Conservation (phyloP, 441 rosid genomes). For the Bruguiera hainesii region DNA sequence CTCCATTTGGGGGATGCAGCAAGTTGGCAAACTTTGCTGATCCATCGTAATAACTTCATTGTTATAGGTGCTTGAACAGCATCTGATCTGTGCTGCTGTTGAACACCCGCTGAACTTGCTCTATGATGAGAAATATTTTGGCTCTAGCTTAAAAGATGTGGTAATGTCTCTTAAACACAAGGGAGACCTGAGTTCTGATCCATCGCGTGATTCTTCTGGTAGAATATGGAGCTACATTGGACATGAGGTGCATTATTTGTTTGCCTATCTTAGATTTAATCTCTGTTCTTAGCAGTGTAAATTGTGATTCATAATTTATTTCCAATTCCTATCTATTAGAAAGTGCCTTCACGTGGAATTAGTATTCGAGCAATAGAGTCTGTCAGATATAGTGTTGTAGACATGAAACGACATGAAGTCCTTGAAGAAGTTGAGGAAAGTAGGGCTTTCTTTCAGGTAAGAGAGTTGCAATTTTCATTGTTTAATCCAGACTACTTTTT, state of each 20-base stretch:
- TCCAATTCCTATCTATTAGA: conserved; percentile 34
- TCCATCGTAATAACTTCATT: conserved; percentile 24
- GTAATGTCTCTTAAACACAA: conserved; percentile 51
- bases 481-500: neutral
- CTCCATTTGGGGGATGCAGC: conserved; percentile 4
- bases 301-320: conserved; percentile 9
- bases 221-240: conserved; percentile 82
- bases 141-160: conserved; percentile 50
- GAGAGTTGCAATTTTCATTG: conserved; percentile 2
- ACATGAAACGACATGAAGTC: conserved; percentile 41
- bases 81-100: conserved; percentile 77
- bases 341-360: conserved; percentile 58
- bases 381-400: conserved; percentile 62
- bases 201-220: conserved; percentile 48
- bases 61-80: conserved; percentile 83
- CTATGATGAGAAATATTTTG: conserved; percentile 74
- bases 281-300: neutral
- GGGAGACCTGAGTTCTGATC: conserved; percentile 56
- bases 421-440: conserved; percentile 98
- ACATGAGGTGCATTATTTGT: conserved; percentile 50
- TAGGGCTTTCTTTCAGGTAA: conserved; percentile 94
- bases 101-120: conserved; percentile 78
- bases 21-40: conserved; percentile 20
- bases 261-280: conserved; percentile 13
- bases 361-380: conserved; percentile 85